Percentiles rank a stretch among this genome's conserved stretches.
These are phyloP conservation scores for Saccharomyces hybrid DNA, from an alignment of 1,139 yeast genomes.

Conservation along the genomic window DNA sequence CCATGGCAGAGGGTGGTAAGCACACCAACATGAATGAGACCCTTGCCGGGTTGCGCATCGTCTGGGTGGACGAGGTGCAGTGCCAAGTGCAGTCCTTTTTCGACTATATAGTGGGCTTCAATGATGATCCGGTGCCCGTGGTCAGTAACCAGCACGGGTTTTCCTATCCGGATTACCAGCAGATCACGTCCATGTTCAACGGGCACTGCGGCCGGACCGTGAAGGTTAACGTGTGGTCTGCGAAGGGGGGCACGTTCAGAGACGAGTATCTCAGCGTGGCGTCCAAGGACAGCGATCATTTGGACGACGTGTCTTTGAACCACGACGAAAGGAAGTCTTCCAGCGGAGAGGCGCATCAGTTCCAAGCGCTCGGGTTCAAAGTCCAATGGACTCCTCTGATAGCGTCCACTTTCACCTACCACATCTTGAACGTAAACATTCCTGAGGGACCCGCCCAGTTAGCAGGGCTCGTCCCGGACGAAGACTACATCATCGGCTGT, in stretches of 20 bases:
- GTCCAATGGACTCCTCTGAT: conserved; percentile 71
- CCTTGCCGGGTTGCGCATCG: conserved; percentile 47
- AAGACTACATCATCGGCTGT: conserved; percentile 87
- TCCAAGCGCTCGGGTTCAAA: conserved; percentile 50
- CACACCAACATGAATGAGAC: conserved; percentile 17
- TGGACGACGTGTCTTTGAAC: conserved; percentile 25
- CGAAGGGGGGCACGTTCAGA: conserved; percentile 65
- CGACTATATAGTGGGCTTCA: conserved; percentile 72
- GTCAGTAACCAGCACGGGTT: conserved; percentile 31
- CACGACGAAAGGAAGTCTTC: conserved; percentile 1
- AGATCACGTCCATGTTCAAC: conserved; percentile 30
- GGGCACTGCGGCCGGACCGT: conserved; percentile 30
- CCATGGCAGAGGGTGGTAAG: background rate
- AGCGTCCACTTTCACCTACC: conserved; percentile 82
- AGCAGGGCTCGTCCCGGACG: conserved; percentile 76
- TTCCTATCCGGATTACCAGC: conserved; percentile 35
- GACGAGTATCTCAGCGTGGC: conserved; percentile 28
- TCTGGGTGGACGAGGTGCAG: conserved; percentile 39
- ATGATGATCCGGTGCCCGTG: conserved; percentile 65
- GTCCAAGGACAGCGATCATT: conserved; percentile 7
- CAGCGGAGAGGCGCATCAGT: conserved; percentile 9
- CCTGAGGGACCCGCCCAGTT: conserved; percentile 76
- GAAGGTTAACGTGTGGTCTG: conserved; percentile 72
- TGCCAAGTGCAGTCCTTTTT: conserved; percentile 73
- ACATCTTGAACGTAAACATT: conserved; percentile 59